phyloP scores from a whole-genome alignment of 2,329 filamentous ascomycete species.

The Fusarium pseudonygamai region DNA sequence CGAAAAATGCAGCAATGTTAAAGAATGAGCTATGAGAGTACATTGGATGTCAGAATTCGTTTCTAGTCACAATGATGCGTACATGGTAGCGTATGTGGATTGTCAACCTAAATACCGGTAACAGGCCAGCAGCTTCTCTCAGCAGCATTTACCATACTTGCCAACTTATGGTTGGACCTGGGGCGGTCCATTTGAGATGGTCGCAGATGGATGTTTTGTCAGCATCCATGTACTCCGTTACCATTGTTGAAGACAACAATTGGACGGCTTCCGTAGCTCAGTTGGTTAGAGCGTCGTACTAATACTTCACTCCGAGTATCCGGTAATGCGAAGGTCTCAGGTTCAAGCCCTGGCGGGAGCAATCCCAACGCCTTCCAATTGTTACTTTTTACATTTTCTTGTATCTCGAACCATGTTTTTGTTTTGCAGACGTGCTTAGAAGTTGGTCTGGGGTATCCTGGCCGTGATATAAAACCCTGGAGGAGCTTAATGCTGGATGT shows the following conservation, averaged over 20 bases:
- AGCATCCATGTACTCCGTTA: not conserved
- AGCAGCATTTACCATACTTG: not conserved
- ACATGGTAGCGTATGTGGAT: not conserved
- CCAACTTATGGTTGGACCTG: not conserved
- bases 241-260: not conserved
- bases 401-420: not conserved
- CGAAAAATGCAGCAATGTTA: not conserved
- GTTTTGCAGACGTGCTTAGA: not conserved
- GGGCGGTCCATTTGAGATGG: not conserved
- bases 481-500: constrained; percentile 10
- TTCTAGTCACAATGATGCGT: not conserved
- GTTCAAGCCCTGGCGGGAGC: constrained; percentile 48
- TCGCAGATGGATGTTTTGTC: too few relatives aligned
- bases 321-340: constrained; percentile 46
- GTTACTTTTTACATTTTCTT: constrained; percentile 22
- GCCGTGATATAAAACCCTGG: constrained; percentile 7
- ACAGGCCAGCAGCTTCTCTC: not conserved
- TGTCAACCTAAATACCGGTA: not conserved
- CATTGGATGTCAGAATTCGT: not conserved
- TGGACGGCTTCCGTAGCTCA: constrained; percentile 47
- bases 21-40: not conserved
- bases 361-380: constrained; percentile 36
- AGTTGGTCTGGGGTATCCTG: not conserved
- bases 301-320: constrained; percentile 41
- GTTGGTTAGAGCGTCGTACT: constrained; percentile 49